These are phyloP conservation scores for Xylaria bambusicola DNA, from an alignment of 495 filamentous ascomycete genomes.

Conservation along the genomic window DNA sequence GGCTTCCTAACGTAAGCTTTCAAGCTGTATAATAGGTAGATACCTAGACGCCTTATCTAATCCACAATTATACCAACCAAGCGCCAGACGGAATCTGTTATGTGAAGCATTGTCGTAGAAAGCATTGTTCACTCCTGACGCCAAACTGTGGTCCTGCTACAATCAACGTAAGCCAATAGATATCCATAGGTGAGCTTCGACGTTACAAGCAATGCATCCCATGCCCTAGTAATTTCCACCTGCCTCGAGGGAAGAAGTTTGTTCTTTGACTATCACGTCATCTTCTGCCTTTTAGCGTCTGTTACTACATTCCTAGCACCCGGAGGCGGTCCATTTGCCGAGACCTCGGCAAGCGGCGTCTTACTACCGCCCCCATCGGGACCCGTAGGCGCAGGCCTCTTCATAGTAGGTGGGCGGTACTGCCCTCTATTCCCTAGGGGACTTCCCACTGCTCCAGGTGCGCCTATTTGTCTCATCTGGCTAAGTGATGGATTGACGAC, in stretches of 20 bases:
- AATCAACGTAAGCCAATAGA: slow-evolving; percentile 1
- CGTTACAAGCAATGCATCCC: background rate
- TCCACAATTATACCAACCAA: background rate
- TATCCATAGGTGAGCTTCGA: background rate
- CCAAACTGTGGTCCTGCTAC: slow-evolving; percentile 6
- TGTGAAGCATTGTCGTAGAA: background rate
- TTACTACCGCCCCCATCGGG: slow-evolving; percentile 24
- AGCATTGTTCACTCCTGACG: slow-evolving; percentile 6
- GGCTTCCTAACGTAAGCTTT: too few relatives aligned
- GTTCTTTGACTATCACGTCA: slow-evolving; percentile 36
- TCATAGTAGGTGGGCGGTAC: slow-evolving; percentile 64
- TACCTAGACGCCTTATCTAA: background rate
- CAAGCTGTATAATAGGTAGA: too few relatives aligned
- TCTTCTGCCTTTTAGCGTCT: slow-evolving; percentile 47
- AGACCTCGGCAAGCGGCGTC: slow-evolving; percentile 42
- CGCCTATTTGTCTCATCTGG: slow-evolving; percentile 69
- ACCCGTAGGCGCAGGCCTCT: slow-evolving; percentile 44
- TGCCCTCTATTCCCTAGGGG: slow-evolving; percentile 58
- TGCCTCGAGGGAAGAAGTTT: background rate
- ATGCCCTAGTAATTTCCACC: background rate
- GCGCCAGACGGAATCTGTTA: background rate
- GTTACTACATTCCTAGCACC: slow-evolving; percentile 23
- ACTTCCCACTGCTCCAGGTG: slow-evolving; percentile 59
- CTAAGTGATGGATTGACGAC: slow-evolving; percentile 67
- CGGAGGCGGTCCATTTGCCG: slow-evolving; percentile 34